Evolutionary conservation across 1,284 basidiomycete species (phyloP).

Genomic region (Fomitopsis pinicola): DNA sequence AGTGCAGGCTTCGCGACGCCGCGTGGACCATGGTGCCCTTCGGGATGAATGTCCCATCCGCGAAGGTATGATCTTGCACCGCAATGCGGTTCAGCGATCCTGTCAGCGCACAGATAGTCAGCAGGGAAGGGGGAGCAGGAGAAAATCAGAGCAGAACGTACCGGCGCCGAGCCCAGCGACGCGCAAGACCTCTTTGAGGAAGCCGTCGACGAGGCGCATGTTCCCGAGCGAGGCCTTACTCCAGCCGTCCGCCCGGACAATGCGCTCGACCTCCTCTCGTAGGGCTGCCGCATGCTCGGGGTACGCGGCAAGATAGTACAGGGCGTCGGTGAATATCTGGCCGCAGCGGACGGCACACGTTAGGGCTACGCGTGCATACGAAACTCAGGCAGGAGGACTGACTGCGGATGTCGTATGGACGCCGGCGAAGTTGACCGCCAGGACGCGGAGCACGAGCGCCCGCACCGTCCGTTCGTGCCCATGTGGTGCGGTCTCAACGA

Average conservation of each 20-base stretch:
- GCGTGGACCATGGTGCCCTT: conserved; percentile 37
- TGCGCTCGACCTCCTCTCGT: too few relatives aligned
- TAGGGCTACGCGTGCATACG: background rate
- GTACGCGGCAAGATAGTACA: conserved; percentile 38
- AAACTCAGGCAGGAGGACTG: too few relatives aligned
- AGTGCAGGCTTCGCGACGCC: conserved; percentile 37
- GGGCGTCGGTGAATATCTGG: conserved; percentile 23
- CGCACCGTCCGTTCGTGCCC: too few relatives aligned
- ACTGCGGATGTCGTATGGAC: too few relatives aligned
- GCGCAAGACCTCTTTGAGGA: conserved; percentile 45
- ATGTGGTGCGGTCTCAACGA: too few relatives aligned
- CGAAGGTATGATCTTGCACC: conserved; percentile 33
- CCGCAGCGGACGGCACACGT: background rate
- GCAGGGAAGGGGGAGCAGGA: conserved; percentile 16
- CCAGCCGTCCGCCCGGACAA: too few relatives aligned
- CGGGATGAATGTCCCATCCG: conserved; percentile 39
- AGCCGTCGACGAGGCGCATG: too few relatives aligned
- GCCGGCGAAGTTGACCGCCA: too few relatives aligned
- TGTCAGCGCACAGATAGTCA: conserved; percentile 12
- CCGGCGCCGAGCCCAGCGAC: conserved; percentile 24
- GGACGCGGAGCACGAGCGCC: too few relatives aligned
- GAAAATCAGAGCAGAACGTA: conserved; percentile 13
- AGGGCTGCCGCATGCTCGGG: conserved; percentile 37
- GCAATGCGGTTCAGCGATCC: conserved; percentile 19
- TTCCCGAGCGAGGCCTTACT: too few relatives aligned